Evolutionary conservation across 768 basidiomycete species (phyloP), one percentile per base, ranked within the genome.

Genomic region (Pleurotus giganteus): DNA sequence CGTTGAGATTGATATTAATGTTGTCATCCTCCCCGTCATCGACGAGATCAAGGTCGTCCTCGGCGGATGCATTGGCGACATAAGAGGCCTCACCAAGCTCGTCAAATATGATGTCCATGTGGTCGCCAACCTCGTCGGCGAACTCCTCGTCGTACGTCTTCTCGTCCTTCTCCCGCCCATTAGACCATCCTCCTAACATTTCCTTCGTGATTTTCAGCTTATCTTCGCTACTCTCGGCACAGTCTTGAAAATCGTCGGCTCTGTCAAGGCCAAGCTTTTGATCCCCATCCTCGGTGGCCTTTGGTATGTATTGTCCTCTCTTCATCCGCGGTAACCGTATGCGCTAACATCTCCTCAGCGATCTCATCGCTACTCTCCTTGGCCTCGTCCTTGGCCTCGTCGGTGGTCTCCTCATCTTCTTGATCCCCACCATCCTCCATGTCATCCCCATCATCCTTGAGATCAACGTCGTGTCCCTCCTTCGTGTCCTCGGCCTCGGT

Each of bases 141-240:
- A 60, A 43, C 54, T 68, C 19, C 53, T 68, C 27, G 4, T 42
- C 9, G 67, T 68, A 46, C 2, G 63, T 57, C 4, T 12, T 11
- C 2, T 1, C 3, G 60, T 58, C 7, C n/a, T n/a, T 17, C n/a
- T 41, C n/a, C 15, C 21, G 26, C n/a, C n/a, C 6, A 15, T 19
- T 44, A n/a, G 15, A 2, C 32, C 17, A 7, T 32, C 2, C 13
- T 26, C 32, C 47, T 13, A 15, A 29, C 4, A 5, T 13, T 11
- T 28, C 21, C 27, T 6, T 6, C 31, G 21, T 24, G 42, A 28
- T n/a, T 36, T 57, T 23, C 17, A 67, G 65, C 52, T 66, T 19
- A 42, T 68, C 32, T 49, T 61, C 54, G 42, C 49, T n/a, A 47
- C 61, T 21, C 47, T 68, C 11, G 47, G 11, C 17, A 36, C 55